These are phyloP conservation scores for Dictyostelium citrinum DNA, from an alignment of 78 protist genomes.

Conservation along the genomic window DNA sequence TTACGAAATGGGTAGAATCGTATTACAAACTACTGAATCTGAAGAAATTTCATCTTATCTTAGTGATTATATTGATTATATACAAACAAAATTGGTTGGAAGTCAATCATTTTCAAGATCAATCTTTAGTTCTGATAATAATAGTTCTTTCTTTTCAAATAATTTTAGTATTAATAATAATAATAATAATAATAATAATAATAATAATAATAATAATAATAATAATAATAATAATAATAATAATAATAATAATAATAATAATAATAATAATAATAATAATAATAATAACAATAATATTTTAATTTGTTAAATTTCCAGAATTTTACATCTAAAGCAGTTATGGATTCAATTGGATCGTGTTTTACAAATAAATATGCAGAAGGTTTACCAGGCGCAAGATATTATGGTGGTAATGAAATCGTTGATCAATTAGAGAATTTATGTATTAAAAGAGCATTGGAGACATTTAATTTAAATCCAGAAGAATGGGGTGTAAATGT, in stretches of 20 bases:
- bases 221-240: too few species aligned
- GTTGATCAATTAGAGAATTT: slow-evolving; percentile 95
- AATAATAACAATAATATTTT: too few species aligned
- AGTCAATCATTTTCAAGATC: slow-evolving; percentile 51
- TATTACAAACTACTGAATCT: slow-evolving; percentile 56
- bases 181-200: too few species aligned
- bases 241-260: too few species aligned
- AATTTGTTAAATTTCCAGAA: too few species aligned
- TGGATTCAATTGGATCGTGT: slow-evolving; percentile 97
- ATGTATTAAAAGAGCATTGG: slow-evolving; percentile 96
- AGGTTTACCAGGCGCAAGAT: slow-evolving; percentile 97
- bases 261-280: not conserved
- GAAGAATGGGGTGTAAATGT: slow-evolving; percentile 99
- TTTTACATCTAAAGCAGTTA: slow-evolving; percentile 98
- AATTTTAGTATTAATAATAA: not conserved
- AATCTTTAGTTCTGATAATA: not conserved
- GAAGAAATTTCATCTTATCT: slow-evolving; percentile 68
- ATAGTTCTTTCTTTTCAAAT: not conserved
- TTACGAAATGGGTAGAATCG: slow-evolving; percentile 54
- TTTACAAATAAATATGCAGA: slow-evolving; percentile 99
- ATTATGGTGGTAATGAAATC: slow-evolving; percentile 98
- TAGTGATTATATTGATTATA: slow-evolving; percentile 72
- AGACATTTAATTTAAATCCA: slow-evolving; percentile 91
- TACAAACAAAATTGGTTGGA: slow-evolving; percentile 75
- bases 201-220: too few species aligned